phyloP scores from a whole-genome alignment of 2,329 filamentous ascomycete genomes.

The Aspergillus tamarii region DNA sequence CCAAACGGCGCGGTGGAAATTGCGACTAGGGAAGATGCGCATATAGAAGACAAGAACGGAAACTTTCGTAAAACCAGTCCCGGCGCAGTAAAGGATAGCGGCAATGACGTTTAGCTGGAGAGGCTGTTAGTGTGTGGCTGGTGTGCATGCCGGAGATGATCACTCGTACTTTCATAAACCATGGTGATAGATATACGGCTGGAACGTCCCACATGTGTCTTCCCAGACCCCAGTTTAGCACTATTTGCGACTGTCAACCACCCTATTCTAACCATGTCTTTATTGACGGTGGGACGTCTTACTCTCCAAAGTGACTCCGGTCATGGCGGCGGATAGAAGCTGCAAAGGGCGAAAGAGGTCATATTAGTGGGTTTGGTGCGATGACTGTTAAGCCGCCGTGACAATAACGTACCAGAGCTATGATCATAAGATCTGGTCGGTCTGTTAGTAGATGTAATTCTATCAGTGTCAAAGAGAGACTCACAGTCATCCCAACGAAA shows the following conservation, averaged over 20 bases:
- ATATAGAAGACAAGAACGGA: slow-evolving; percentile 36
- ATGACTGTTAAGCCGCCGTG: not conserved
- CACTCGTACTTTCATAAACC: slow-evolving; percentile 26
- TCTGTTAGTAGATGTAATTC: slow-evolving; percentile 5
- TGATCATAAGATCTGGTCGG: slow-evolving; percentile 28
- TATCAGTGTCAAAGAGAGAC: not conserved
- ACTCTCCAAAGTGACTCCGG: slow-evolving; percentile 28
- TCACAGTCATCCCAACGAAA: slow-evolving; percentile 33
- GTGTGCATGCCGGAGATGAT: not conserved
- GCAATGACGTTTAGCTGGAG: slow-evolving; percentile 31
- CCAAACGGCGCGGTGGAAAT: slow-evolving; percentile 30
- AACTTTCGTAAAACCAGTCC: slow-evolving; percentile 34
- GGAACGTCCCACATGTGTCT: slow-evolving; percentile 36
- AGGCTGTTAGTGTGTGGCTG: not conserved
- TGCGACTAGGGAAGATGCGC: slow-evolving; percentile 33
- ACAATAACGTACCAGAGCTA: slow-evolving; percentile 21
- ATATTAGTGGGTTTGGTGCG: not conserved
- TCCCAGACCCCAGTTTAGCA: slow-evolving; percentile 32
- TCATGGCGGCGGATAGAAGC: slow-evolving; percentile 26
- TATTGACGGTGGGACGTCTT: slow-evolving; percentile 7
- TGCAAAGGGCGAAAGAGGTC: not conserved
- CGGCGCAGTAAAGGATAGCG: slow-evolving; percentile 34
- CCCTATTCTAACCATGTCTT: not conserved
- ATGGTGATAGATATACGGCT: slow-evolving; percentile 21
- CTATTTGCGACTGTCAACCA: slow-evolving; percentile 10